phyloP scores from a whole-genome alignment of 352 stramenopile species.

The Phytophthora tubulina region DNA sequence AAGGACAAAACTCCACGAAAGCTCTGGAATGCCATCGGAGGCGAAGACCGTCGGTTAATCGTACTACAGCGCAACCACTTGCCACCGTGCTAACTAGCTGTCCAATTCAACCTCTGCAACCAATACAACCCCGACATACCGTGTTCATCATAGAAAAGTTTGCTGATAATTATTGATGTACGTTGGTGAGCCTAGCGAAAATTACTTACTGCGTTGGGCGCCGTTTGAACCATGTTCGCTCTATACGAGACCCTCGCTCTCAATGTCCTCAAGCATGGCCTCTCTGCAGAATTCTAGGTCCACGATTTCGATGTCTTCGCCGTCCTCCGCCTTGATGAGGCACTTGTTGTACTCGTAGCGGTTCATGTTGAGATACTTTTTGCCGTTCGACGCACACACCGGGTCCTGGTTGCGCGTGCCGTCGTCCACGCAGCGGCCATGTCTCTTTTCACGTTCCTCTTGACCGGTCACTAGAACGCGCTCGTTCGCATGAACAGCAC shows the following conservation, averaged over 20 bases:
- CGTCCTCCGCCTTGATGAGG: slow-evolving; percentile 39
- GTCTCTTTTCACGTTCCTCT: slow-evolving; percentile 31
- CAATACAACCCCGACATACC: neutral
- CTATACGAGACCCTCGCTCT: slow-evolving; percentile 30
- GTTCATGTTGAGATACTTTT: slow-evolving; percentile 60
- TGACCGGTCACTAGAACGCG: slow-evolving; percentile 31
- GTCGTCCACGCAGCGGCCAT: slow-evolving; percentile 39
- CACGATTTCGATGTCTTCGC: slow-evolving; percentile 41
- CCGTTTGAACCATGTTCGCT: neutral
- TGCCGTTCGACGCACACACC: slow-evolving; percentile 64
- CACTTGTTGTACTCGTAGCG: slow-evolving; percentile 65
- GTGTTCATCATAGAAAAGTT: slow-evolving; percentile 10
- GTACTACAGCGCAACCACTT: slow-evolving; percentile 68
- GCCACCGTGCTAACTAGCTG: slow-evolving; percentile 33
- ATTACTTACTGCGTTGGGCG: neutral
- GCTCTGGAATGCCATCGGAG: slow-evolving; percentile 82
- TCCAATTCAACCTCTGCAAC: neutral
- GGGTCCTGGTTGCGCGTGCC: slow-evolving; percentile 55
- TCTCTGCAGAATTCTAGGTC: slow-evolving; percentile 54
- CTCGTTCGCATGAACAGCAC: slow-evolving; percentile 44
- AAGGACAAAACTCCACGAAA: slow-evolving; percentile 75
- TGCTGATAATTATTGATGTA: slow-evolving; percentile 18
- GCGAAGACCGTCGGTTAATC: slow-evolving; percentile 77
- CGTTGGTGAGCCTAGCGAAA: neutral
- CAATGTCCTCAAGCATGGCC: slow-evolving; percentile 39